These are phyloP conservation scores for Geotrichum phurueaensis DNA, from an alignment of 1,139 yeast genomes.

Conservation along the genomic window DNA sequence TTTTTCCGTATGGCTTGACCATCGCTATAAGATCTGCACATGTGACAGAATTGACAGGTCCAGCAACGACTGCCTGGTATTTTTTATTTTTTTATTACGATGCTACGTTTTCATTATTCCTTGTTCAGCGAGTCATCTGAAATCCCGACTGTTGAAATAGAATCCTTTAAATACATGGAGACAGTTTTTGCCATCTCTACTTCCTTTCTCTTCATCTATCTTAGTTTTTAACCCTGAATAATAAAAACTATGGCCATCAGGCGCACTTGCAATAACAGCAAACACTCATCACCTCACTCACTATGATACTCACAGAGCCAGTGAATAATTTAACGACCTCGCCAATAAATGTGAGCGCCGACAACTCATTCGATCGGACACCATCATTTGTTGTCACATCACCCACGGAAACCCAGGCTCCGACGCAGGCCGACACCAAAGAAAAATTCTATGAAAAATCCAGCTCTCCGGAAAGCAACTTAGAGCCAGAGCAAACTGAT, in stretches of 20 bases:
- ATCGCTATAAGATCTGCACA: background rate
- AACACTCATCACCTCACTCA: background rate
- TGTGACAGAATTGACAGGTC: background rate
- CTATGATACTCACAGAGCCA: background rate
- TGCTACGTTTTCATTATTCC: too few relatives aligned
- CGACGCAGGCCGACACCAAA: background rate
- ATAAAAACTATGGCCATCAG: background rate
- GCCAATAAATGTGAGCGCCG: background rate
- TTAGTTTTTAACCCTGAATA: too few relatives aligned
- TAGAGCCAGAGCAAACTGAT: background rate
- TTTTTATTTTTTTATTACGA: background rate
- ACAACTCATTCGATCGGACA: background rate
- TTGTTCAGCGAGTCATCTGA: background rate
- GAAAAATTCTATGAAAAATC: background rate
- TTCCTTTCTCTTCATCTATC: background rate
- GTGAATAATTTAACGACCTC: background rate
- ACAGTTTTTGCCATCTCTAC: background rate
- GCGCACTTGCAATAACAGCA: background rate
- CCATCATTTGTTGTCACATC: background rate
- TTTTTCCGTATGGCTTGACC: background rate
- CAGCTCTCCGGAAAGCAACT: background rate
- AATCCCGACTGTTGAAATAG: background rate
- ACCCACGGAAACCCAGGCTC: background rate
- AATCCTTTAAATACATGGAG: background rate
- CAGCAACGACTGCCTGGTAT: background rate